phyloP scores from a whole-genome alignment of 2,329 filamentous ascomycete species.

The Colletotrichum destructivum region DNA sequence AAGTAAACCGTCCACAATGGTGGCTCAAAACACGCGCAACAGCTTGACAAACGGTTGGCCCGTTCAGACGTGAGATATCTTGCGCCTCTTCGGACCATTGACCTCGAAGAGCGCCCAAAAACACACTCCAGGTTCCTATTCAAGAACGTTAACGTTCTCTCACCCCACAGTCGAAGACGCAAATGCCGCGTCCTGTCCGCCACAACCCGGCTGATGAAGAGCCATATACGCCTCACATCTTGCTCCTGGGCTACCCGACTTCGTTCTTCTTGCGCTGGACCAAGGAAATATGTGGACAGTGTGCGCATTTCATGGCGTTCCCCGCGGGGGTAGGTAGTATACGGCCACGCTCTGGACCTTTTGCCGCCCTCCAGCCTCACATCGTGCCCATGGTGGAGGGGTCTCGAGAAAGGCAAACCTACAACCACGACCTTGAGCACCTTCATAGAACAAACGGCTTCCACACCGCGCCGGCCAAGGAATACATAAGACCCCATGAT shows the following conservation, averaged over 20 bases:
- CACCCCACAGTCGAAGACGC: background rate
- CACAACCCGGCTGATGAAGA: background rate
- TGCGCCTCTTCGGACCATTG: too few relatives aligned
- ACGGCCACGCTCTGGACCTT: background rate
- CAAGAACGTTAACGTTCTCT: too few relatives aligned
- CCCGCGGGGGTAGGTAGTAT: background rate
- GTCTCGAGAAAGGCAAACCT: background rate
- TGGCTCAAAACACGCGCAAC: background rate
- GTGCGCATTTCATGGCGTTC: background rate
- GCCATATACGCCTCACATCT: background rate
- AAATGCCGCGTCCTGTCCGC: background rate
- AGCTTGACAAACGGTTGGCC: background rate
- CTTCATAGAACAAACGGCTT: background rate
- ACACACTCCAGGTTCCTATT: too few relatives aligned
- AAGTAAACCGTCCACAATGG: background rate
- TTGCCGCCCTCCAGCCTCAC: background rate
- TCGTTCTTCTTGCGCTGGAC: too few relatives aligned
- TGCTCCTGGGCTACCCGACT: background rate
- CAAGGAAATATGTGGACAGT: background rate
- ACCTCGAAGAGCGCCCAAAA: too few relatives aligned
- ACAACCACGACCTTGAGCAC: background rate
- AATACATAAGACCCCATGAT: background rate
- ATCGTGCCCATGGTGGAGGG: background rate
- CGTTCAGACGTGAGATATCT: background rate
- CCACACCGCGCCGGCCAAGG: background rate